Conservation (phyloP, 148 eudicot genomes). For the Fallopia convolvulus region DNA sequence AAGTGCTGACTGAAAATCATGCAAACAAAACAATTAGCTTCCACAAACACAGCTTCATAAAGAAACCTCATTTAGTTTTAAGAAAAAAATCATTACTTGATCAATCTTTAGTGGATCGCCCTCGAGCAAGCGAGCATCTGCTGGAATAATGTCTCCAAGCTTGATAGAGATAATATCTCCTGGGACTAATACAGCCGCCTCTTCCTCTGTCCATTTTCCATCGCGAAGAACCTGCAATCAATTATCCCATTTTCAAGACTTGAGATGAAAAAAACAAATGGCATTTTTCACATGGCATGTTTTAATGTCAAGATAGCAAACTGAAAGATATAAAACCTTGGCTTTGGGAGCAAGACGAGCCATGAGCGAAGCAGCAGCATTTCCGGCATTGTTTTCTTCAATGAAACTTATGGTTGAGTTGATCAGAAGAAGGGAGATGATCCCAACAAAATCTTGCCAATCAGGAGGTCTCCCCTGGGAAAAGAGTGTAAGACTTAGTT, state of each 20-base stretch:
- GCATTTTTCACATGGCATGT: neutral
- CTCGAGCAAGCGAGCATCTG: conserved; percentile 56
- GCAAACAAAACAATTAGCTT: neutral
- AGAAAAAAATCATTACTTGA: conserved; percentile 25
- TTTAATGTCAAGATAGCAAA: neutral
- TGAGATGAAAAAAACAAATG: too few relatives aligned
- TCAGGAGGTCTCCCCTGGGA: conserved; percentile 41
- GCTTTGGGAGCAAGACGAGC: conserved; percentile 40
- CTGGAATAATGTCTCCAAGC: conserved; percentile 55
- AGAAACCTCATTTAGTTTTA: conserved; percentile 5
- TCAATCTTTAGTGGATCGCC: conserved; percentile 59
- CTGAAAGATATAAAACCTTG: conserved; percentile 18
- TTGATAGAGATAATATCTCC: conserved; percentile 51
- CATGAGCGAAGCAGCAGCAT: conserved; percentile 44
- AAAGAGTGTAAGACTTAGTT: neutral
- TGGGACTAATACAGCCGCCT: conserved; percentile 45
- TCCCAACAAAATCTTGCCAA: conserved; percentile 50
- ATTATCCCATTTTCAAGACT: too few relatives aligned
- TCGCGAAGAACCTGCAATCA: conserved; percentile 47
- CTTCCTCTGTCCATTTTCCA: conserved; percentile 49
- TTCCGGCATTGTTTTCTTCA: conserved; percentile 43
- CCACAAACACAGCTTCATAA: neutral
- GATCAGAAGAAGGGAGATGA: conserved; percentile 34
- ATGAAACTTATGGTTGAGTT: conserved; percentile 44
- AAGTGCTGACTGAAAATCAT: conserved; percentile 33